These are phyloP conservation scores for Polyporus tsugae DNA, from an alignment of 1,284 basidiomycete species.

Conservation along the genomic window DNA sequence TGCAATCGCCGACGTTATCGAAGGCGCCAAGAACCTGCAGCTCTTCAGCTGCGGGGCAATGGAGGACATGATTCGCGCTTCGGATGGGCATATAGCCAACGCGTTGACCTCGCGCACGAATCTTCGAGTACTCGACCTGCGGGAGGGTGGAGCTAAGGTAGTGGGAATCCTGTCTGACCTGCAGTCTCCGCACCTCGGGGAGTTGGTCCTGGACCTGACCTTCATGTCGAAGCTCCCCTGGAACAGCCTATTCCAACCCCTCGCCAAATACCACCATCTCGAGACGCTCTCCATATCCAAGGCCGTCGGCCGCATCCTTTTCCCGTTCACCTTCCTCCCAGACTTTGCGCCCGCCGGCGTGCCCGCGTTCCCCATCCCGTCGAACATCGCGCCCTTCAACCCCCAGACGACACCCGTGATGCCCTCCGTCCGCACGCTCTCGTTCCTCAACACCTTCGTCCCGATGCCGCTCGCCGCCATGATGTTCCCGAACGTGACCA, in stretches of 20 bases:
- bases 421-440: conserved; percentile 22
- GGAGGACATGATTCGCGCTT: conserved; percentile 4
- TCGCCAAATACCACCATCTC: conserved; percentile 12
- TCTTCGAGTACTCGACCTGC: conserved; percentile 11
- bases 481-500: conserved; percentile 17
- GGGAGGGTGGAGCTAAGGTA: conserved; percentile 7
- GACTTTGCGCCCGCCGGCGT: background rate
- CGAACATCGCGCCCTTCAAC: background rate
- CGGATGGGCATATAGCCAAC: conserved; percentile 7
- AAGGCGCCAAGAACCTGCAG: conserved; percentile 10
- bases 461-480: conserved; percentile 15
- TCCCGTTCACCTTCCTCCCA: conserved; percentile 1
- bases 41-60: conserved; percentile 22
- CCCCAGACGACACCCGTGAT: conserved; percentile 3
- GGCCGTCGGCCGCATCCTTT: conserved; percentile 1
- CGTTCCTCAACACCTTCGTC: conserved; percentile 12
- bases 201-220: conserved; percentile 11
- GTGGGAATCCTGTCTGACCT: background rate
- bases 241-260: conserved; percentile 11
- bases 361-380: background rate
- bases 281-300: conserved; percentile 17
- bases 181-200: conserved; percentile 11
- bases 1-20: conserved; percentile 20
- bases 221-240: background rate
- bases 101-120: conserved; percentile 9